These are phyloP conservation scores for Purshia tridentata DNA, from an alignment of 306 rosid species.

Conservation along the genomic window DNA sequence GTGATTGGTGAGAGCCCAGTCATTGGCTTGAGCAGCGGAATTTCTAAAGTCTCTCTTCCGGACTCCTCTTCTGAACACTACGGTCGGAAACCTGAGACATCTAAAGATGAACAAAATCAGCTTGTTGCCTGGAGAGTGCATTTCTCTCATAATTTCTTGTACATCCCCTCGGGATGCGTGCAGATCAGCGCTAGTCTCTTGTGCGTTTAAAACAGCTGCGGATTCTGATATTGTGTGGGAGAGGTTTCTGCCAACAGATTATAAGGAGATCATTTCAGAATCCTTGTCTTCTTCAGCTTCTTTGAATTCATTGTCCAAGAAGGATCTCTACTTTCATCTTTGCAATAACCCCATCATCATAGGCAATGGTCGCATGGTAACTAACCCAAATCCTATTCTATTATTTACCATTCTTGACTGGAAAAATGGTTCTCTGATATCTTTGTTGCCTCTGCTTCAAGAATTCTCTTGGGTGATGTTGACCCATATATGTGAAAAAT, in stretches of 20 bases:
- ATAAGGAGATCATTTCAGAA: conserved; percentile 15
- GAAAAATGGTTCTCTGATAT: background rate
- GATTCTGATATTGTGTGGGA: conserved; percentile 30
- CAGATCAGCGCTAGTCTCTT: conserved; percentile 8
- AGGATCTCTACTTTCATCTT: conserved; percentile 27
- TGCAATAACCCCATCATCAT: conserved; percentile 10
- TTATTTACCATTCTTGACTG: too few species aligned
- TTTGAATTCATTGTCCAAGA: conserved; percentile 16
- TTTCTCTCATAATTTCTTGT: conserved; percentile 18
- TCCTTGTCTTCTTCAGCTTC: background rate
- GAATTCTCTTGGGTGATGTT: background rate
- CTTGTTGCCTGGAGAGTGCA: conserved; percentile 17
- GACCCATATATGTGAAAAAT: too few species aligned
- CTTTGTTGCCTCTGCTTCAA: background rate
- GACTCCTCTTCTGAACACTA: too few species aligned
- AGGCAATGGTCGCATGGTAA: conserved; percentile 22
- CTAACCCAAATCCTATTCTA: background rate
- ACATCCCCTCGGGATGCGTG: conserved; percentile 28
- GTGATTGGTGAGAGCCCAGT: too few species aligned
- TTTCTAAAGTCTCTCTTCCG: too few species aligned
- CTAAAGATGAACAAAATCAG: too few species aligned
- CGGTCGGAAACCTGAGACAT: too few species aligned
- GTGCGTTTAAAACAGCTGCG: background rate
- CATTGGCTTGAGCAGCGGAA: too few species aligned
- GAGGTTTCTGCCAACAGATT: conserved; percentile 22